Evolutionary conservation across 1,284 basidiomycete genomes (phyloP), one percentile per base, ranked within the genome.

Genomic region (Anthracocystis setariae): DNA sequence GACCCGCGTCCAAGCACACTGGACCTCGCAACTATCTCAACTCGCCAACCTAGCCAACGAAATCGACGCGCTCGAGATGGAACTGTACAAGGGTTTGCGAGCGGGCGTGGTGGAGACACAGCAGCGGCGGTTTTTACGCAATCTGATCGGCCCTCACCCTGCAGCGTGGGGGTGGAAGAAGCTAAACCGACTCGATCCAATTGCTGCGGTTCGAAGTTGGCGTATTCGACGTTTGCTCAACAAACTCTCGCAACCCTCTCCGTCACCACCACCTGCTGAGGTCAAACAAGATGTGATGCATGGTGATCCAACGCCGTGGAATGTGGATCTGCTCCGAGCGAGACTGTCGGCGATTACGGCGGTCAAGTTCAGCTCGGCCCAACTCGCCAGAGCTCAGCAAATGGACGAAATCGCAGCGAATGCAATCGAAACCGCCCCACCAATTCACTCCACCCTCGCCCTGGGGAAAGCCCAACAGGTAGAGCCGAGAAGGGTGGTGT

Each of bases 261-360:
- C 5, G 3, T 10, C 20, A 3, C 8, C 27, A 5, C 1, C 24
- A 15, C 35, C 35, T 10, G 10, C 44, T 3, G n/a, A 17, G 2
- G 12, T 23, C 9, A 42, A 9, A 23, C 18, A 21, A 12, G 38
- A 39, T 39, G 15, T 39, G 9, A 3, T n/a, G 15, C 17, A 20
- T 9, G 17, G 18, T 10, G 20, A 20, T 15, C 23, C 49, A n/a
- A 8, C 24, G 3, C 45, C 54, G 0, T 40, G 45, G 40, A 50
- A 50, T 15, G 18, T 49, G 17, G 37, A 42, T 0, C 27, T 43
- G 25, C 42, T 65, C 0, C 20, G 55, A 23, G 42, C 43, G 8
- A 25, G 39, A 2, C 38, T 65, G 8, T 65, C 62, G 2, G 24
- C 62, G 1, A 50, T 54, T 9, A 45, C 51, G 0, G 51, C 55